Conservation (phyloP, 106 monocot species). For the Dendrobium nobile region DNA sequence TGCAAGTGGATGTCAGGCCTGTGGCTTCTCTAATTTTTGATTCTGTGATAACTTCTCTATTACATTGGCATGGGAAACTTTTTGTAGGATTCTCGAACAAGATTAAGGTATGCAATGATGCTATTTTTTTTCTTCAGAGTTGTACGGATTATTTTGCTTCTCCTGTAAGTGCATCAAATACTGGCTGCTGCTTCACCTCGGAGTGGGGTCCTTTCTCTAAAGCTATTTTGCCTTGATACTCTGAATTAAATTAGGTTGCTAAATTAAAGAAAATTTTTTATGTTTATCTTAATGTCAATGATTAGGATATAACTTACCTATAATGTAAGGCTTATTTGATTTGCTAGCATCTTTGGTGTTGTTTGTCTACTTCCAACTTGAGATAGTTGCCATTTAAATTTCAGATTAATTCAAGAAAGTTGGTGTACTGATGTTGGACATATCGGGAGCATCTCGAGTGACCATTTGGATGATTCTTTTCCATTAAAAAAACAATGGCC, state of each 20-base stretch:
- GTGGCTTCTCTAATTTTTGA: constrained; percentile 66
- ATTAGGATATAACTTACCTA: not conserved
- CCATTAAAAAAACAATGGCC: too few relatives aligned
- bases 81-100: constrained; percentile 71
- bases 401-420: not conserved
- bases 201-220: not conserved
- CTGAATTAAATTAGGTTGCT: not conserved
- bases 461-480: too few relatives aligned
- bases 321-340: not conserved
- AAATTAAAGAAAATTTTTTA: not conserved
- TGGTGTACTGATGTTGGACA: not conserved
- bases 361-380: not conserved
- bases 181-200: not conserved
- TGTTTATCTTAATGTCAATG: not conserved
- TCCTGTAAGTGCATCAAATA: not conserved
- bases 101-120: constrained; percentile 50
- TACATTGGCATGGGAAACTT: constrained; percentile 59
- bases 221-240: not conserved
- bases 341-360: not conserved
- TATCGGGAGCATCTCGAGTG: too few relatives aligned
- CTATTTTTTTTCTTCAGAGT: not conserved
- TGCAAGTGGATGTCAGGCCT: constrained; percentile 40
- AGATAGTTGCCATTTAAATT: not conserved
- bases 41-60: constrained; percentile 57
- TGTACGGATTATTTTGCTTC: not conserved